Base-by-base conservation (phyloP, 2,329 filamentous ascomycete species). In the Trichoderma sp. region DNA sequence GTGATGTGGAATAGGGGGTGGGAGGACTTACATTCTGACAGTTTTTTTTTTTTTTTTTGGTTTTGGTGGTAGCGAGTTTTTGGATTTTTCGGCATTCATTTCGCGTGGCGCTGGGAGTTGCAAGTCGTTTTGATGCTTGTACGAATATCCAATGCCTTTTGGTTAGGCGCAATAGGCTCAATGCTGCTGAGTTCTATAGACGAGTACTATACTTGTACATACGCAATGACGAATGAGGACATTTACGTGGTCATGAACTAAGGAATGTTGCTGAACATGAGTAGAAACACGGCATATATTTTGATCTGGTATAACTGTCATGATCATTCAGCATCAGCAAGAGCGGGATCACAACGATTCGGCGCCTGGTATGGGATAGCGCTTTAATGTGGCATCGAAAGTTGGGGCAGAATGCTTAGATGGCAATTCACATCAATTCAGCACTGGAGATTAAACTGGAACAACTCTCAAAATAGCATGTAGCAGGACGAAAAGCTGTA, bases 21-120 rank as follows among this genome's bases (percentile, higher is more conserved):
- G n/a, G 39, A 25, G 8, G 8, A 22, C 7, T 22, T 35, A 19
- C 25, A 52, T 52, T 25, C n/a, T n/a, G 1, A 17, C 4, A 39
- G 15, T 17, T 13, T 39, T 39, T 39, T 39, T 5, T 3, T n/a
- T 42, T n/a, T 35, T 10, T 35, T 35, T 35, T 35, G 5, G 6
- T 35, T n/a, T 54, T 35, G 12, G n/a, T 32, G 57, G n/a, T n/a
- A 60, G 58, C 58, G 39, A 48, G 39, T 9, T 60, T 34, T 34
- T 48, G 59, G 42, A 32, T 48, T 37, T 37, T 58, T 56, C 4
- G 45, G 25, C 9, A 37, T 53, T 53, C 50, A 32, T 19, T 54
- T 48, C 42, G 54, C 35, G 39, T 27, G 65, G 65, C 56, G 58
- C 39, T 60, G 58, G 39, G 58, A 60, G 58, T 50, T 58, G 58